Base-by-base conservation (phyloP, 805 yeast species). In the Maudiozyma pseudohumilis region DNA sequence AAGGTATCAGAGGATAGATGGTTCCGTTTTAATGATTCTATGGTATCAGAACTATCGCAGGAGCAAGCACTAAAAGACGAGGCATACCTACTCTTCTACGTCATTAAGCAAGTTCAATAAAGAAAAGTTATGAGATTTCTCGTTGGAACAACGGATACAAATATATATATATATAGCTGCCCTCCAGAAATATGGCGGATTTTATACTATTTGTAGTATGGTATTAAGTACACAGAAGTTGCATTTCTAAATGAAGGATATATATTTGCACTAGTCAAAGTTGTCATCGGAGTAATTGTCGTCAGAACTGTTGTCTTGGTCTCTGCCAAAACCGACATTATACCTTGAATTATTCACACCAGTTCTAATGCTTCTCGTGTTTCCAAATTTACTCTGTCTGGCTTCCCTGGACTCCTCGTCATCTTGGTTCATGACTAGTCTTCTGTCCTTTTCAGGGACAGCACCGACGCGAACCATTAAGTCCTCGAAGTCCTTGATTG, bases 11-110 rank as follows among this genome's bases (percentile, higher is more conserved):
- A 74, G 29, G 82, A 86, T 2, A 69, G 72, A 49, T 92, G 99
- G 99, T 81, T 81, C 55, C 78, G 75, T 55, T 88, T 87, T 56
- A 96, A 92, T 54, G 99, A 92, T 62, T 77, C 92, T 13, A 75
- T 78, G 50, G 81, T 92, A 11, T 74, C 87, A 2, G 57, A 74
- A 39, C 70, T 86, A 9, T 58, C 76, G 7, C 75, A 70, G 37
- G 74, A 75, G 34, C 78, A 78, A 40, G 95, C 88, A 11, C 62
- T 75, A 39, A 64, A 68, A 30, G 67, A 85, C 22, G 80, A 74
- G 44, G 96, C 96, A 31, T 92, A 92, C 56, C 64, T 89, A 46
- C 60, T 88, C 44, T 85, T 76, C 46, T 83, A 80, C 61, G 69
- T 80, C 35, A 68, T 63, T 20, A 47, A 48, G 28, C 56, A 55